phyloP scores from a whole-genome alignment of 805 yeast genomes.

The Candida easanensis region DNA sequence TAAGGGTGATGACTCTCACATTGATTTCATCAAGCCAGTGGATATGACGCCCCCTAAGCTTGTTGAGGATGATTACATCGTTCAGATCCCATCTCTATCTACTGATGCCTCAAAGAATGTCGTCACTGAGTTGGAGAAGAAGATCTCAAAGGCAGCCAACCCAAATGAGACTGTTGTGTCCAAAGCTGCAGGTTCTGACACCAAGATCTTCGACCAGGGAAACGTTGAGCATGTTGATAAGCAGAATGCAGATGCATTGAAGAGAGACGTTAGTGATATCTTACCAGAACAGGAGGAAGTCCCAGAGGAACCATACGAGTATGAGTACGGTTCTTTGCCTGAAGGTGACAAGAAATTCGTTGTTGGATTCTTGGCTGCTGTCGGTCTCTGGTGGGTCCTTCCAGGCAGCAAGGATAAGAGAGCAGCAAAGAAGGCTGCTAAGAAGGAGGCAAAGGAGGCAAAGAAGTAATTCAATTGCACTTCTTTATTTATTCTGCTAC shows the following conservation, averaged over 20 bases:
- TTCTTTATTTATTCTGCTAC: constrained; percentile 1
- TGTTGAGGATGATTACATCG: constrained; percentile 46
- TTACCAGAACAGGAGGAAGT: constrained; percentile 11
- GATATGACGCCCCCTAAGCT: constrained; percentile 36
- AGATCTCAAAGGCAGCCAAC: constrained; percentile 10
- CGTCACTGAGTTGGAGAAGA: constrained; percentile 29
- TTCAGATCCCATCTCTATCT: constrained; percentile 43
- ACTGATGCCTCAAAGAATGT: constrained; percentile 43
- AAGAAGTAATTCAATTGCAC: neutral
- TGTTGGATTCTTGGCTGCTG: constrained; percentile 26
- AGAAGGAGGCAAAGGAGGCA: neutral
- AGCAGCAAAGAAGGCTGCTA: constrained; percentile 4
- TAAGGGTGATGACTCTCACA: constrained; percentile 56
- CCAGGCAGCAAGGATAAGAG: constrained; percentile 13
- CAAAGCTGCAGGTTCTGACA: constrained; percentile 26
- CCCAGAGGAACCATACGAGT: constrained; percentile 22
- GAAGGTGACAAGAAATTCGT: constrained; percentile 25
- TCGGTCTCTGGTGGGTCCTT: constrained; percentile 30
- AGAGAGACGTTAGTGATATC: constrained; percentile 9
- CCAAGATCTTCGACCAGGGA: constrained; percentile 24
- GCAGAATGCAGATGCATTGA: constrained; percentile 17
- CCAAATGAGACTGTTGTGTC: constrained; percentile 22
- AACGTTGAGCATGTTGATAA: constrained; percentile 15
- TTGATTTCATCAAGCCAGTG: constrained; percentile 48
- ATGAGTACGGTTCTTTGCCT: constrained; percentile 20